A percentile compares a stretch with the other conserved stretches of the same genome.
phyloP scores from a whole-genome alignment of 2,329 filamentous ascomycete species.

The Exophiala spinifera region DNA sequence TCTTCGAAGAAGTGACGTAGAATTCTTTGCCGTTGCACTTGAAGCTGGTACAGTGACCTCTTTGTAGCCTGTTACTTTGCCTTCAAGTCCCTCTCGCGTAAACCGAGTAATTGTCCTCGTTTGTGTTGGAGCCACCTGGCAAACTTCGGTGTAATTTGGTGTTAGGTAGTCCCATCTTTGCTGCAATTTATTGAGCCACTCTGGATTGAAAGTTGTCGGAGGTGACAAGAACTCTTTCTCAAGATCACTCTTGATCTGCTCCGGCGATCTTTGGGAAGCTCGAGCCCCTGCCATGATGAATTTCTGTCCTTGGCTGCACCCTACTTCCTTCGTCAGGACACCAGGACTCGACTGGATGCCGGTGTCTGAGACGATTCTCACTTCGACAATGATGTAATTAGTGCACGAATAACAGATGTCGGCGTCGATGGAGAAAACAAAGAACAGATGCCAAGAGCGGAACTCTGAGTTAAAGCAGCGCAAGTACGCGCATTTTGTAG shows the following conservation, averaged over 20 bases:
- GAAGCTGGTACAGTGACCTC: slow-evolving; percentile 89
- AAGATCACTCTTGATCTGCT: slow-evolving; percentile 62
- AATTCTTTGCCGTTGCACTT: slow-evolving; percentile 91
- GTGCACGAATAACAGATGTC: no score
- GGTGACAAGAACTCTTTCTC: slow-evolving; percentile 77
- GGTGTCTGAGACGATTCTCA: neutral
- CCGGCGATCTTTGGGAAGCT: slow-evolving; percentile 12
- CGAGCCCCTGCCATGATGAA: neutral
- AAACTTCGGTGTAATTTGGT: slow-evolving; percentile 73
- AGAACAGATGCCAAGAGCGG: no score
- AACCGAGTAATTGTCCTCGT: slow-evolving; percentile 94
- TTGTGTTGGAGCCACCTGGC: slow-evolving; percentile 83
- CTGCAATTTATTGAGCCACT: slow-evolving; percentile 87
- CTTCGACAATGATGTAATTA: no score
- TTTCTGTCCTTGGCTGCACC: no score
- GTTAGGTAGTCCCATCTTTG: slow-evolving; percentile 80
- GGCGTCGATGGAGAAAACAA: no score
- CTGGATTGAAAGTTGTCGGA: slow-evolving; percentile 71
- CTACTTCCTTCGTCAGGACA: no score
- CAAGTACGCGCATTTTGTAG: no score
- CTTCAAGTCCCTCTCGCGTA: slow-evolving; percentile 84
- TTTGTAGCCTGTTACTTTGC: slow-evolving; percentile 86
- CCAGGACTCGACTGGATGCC: no score
- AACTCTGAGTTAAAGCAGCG: no score
- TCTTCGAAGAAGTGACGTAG: slow-evolving; percentile 81